Evolutionary conservation across 805 yeast genomes (phyloP).

Genomic region (Candida tallmaniae): DNA sequence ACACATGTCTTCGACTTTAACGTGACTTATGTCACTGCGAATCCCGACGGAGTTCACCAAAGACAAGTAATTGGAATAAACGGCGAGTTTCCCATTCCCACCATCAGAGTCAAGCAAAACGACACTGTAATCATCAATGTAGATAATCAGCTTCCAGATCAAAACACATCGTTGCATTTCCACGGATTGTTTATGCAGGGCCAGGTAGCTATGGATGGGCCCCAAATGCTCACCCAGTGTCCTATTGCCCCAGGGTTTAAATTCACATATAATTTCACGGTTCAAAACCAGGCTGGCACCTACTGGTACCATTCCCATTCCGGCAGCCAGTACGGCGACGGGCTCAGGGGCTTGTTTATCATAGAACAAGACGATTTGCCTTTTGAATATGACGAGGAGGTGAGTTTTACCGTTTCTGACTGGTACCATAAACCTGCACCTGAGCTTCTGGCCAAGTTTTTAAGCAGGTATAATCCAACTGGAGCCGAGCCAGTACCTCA

Average conservation of each 20-base stretch:
- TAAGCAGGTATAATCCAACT: constrained; percentile 80
- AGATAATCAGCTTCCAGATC: constrained; percentile 28
- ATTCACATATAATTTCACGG: constrained; percentile 37
- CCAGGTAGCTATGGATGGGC: constrained; percentile 42
- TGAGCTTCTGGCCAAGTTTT: constrained; percentile 50
- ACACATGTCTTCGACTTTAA: constrained; percentile 34
- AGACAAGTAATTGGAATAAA: constrained; percentile 59
- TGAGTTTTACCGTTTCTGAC: constrained; percentile 64
- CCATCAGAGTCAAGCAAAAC: constrained; percentile 30
- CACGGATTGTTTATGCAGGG: constrained; percentile 41
- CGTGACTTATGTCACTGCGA: constrained; percentile 36
- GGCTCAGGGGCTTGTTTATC: constrained; percentile 64
- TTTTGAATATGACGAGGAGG: constrained; percentile 73
- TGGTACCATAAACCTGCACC: constrained; percentile 76
- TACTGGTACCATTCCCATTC: constrained; percentile 79
- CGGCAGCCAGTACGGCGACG: constrained; percentile 76
- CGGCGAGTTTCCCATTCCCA: constrained; percentile 41
- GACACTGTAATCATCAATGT: constrained; percentile 39
- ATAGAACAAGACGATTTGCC: constrained; percentile 40
- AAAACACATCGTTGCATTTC: constrained; percentile 40
- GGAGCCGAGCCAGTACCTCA: constrained; percentile 99
- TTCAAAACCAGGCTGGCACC: constrained; percentile 31
- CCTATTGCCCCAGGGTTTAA: constrained; percentile 38
- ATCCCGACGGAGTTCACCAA: constrained; percentile 53
- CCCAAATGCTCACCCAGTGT: constrained; percentile 44